Evolutionary conservation across 305 asterid genomes (phyloP).

Genomic region (Plantago coronopus): DNA sequence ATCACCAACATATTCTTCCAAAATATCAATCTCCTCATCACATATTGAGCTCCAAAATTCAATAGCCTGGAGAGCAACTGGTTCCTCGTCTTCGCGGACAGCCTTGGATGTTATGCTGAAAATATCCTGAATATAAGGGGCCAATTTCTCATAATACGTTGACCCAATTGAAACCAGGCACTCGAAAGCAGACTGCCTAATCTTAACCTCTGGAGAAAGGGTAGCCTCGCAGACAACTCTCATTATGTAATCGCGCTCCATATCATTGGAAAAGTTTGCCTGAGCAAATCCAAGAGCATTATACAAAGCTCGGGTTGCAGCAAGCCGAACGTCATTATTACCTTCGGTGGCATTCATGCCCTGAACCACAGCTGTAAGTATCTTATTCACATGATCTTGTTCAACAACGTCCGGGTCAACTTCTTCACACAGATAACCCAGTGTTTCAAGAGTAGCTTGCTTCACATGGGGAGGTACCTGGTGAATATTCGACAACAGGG

Average conservation of each 20-base stretch:
- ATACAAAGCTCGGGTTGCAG: constrained; percentile 79
- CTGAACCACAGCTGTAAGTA: constrained; percentile 88
- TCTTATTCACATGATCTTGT: constrained; percentile 86
- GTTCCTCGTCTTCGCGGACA: constrained; percentile 74
- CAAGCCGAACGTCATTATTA: constrained; percentile 71
- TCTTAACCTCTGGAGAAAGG: constrained; percentile 70
- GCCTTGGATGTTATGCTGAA: constrained; percentile 85
- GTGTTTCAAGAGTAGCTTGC: constrained; percentile 88
- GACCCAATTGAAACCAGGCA: constrained; percentile 87
- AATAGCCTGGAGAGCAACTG: constrained; percentile 94
- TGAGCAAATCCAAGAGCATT: constrained; percentile 94
- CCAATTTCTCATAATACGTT: constrained; percentile 72
- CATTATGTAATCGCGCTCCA: constrained; percentile 93
- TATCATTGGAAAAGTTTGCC: constrained; percentile 79
- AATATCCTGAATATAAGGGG: constrained; percentile 76
- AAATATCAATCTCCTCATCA: constrained; percentile 87
- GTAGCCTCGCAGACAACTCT: constrained; percentile 93
- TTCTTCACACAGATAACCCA: constrained; percentile 92
- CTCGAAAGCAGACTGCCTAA: constrained; percentile 89
- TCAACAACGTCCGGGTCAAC: constrained; percentile 72
- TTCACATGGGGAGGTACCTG: constrained; percentile 79
- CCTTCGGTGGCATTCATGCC: constrained; percentile 84
- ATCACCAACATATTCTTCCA: constrained; percentile 77
- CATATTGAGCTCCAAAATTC: constrained; percentile 92
- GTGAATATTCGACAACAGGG: constrained; percentile 71